Evolutionary conservation across 2,329 filamentous ascomycete genomes (phyloP), one percentile per base, ranked within the genome.

Genomic region (Colletotrichum salicis): DNA sequence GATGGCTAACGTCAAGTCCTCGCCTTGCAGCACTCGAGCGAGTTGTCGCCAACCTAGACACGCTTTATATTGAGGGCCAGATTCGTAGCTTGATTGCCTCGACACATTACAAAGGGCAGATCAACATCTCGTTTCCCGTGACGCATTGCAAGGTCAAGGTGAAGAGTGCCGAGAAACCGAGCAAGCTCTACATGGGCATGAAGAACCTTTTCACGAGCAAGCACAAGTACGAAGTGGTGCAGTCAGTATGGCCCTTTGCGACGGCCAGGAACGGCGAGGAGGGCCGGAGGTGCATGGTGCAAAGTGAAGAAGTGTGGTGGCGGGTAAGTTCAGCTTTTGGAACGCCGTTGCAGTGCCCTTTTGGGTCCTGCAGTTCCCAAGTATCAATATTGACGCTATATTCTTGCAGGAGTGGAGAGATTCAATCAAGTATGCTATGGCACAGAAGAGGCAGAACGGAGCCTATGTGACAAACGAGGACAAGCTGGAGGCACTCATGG

Each of bases 291-390:
- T 88, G 84, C 74, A 81, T 82, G 3, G 86, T 89, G n/a, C 86
- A 88, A 77, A 87, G 83, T 69, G 87, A 90, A 78, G 86, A 88
- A 76, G 82, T 81, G 2, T 90, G 88, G 87, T 90, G 87, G 85
- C 80, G 80, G 61, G 65, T 68, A 57, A 63, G 65, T 64, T 13
- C 15, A n/a, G 24, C 31, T n/a, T 13, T 22, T n/a, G 29, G 27
- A 52, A 13, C 37, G 3, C 27, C 29, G 41, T 29, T 48, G 41
- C 41, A 48, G 41, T 48, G 19, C 29, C 29, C 5, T 22, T 62
- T 29, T 29, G 27, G 27, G 27, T 29, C 27, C 27, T 29, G 27
- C 27, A 29, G 27, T 29, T 29, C 4, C 27, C 27, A 29, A 29
- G 27, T 29, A 29, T 29, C 27, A 29, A 29, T 5, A 27, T 48